Evolutionary conservation across 768 basidiomycete species (phyloP), one percentile per base, ranked within the genome.

Genomic region (Boletus eberwhitei): DNA sequence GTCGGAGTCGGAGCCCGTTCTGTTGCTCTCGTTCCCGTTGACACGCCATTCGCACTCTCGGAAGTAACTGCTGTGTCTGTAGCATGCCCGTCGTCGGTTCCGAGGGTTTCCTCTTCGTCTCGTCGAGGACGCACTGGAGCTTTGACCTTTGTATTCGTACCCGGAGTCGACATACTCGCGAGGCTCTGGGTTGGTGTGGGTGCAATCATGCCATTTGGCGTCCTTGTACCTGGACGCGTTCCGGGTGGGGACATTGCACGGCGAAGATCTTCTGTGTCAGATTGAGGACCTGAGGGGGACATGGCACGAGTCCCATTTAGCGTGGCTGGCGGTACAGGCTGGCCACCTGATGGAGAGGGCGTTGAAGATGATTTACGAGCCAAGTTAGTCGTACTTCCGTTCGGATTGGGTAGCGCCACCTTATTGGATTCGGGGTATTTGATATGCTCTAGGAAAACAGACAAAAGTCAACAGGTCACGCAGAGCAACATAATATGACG

Each of bases 351-450:
- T 37, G 66, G 53, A 39, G 75, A 76, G 21, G 70, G 70, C 0
- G 69, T 61, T 22, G 77, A 64, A 1, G 86, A 84, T 3, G 77
- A 67, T 64, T 82, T 85, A 40, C 79, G 79, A 45, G 70, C 68
- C 16, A 71, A 70, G 52, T 72, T 77, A 8, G 62, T 60, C 19
- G 53, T 42, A 19, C 59, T 71, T 34, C 64, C 60, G 38, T 59
- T 64, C 13, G 57, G 48, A 36, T 75, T 70, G 24, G 78, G 71
- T 32, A 74, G 74, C 16, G 71, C 63, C 26, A 29, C 56, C 53
- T 76, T 73, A 55, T 69, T 80, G 19, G 82, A 77, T 58, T 90
- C 87, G 8, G 93, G 93, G 67, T 97, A 96, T 73, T 94, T 93
- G 77, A 96, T 96, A 67, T 96, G 90, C 67, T 87, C 91, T 93